These are phyloP conservation scores for Lentinula aciculospora DNA, from an alignment of 768 basidiomycete genomes.

Conservation along the genomic window DNA sequence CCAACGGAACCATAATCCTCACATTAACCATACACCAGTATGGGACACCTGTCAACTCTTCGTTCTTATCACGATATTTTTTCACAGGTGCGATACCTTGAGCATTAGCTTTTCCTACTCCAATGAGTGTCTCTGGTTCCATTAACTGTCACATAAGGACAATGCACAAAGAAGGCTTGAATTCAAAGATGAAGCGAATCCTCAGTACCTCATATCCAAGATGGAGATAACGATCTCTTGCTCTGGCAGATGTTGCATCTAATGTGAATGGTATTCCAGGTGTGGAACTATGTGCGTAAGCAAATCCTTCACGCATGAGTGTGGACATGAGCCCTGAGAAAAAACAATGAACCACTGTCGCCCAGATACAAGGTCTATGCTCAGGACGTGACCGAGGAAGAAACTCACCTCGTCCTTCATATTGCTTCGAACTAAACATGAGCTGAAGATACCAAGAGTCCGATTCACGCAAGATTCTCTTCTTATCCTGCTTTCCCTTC, in stretches of 20 bases:
- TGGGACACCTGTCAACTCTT: not conserved
- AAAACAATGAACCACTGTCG: no score
- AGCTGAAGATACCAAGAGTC: slow-evolving; percentile 5
- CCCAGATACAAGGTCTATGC: not conserved
- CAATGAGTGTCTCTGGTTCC: not conserved
- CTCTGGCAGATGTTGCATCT: not conserved
- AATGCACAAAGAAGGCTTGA: no score
- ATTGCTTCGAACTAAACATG: not conserved
- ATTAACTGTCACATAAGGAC: not conserved
- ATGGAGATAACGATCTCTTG: slow-evolving; percentile 4
- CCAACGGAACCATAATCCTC: not conserved
- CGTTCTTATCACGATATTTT: not conserved
- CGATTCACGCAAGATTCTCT: not conserved
- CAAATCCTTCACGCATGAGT: slow-evolving; percentile 3
- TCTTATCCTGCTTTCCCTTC: not conserved
- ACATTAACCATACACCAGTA: slow-evolving; percentile 6
- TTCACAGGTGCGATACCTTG: not conserved
- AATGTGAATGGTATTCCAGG: not conserved
- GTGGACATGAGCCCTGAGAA: not conserved
- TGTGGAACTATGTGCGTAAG: not conserved
- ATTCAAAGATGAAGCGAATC: not conserved
- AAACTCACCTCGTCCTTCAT: slow-evolving; percentile 3
- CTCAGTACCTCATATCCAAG: slow-evolving; percentile 2
- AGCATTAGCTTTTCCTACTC: not conserved
- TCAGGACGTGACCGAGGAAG: no score